Evolutionary conservation across 495 filamentous ascomycete genomes (phyloP).

Genomic region (Darksidea phi): DNA sequence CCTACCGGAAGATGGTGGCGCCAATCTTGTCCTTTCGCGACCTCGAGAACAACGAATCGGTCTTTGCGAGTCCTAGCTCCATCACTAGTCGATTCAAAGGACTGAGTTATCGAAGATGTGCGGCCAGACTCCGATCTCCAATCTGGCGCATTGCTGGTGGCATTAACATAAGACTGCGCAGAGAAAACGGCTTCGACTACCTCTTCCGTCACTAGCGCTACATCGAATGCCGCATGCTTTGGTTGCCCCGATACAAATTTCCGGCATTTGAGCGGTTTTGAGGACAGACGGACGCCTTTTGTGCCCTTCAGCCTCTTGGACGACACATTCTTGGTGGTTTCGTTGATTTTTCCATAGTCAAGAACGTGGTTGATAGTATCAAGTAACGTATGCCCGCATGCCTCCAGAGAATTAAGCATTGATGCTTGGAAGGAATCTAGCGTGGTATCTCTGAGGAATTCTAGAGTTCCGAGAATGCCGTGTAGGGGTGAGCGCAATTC

Average conservation of each 20-base stretch:
- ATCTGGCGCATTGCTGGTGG: neutral
- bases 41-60: conserved; percentile 32
- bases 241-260: neutral
- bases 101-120: neutral
- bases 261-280: conserved; percentile 15
- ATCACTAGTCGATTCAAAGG: neutral
- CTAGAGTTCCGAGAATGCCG: conserved; percentile 72
- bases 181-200: conserved; percentile 39
- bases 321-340: conserved; percentile 12
- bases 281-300: conserved; percentile 19
- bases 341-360: conserved; percentile 39
- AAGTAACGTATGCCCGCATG: conserved; percentile 37
- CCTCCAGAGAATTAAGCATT: conserved; percentile 31
- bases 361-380: conserved; percentile 39
- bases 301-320: conserved; percentile 19
- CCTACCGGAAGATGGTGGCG: conserved; percentile 23
- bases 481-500: conserved; percentile 90
- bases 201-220: conserved; percentile 36
- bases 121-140: neutral
- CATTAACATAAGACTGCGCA: conserved; percentile 21
- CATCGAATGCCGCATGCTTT: conserved; percentile 26
- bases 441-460: conserved; percentile 37
- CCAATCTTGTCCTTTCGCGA: conserved; percentile 23
- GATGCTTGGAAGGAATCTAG: conserved; percentile 28
- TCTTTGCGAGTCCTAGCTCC: neutral